Conservation (phyloP, 208 protist genomes). For the Leishmania mexicana region DNA sequence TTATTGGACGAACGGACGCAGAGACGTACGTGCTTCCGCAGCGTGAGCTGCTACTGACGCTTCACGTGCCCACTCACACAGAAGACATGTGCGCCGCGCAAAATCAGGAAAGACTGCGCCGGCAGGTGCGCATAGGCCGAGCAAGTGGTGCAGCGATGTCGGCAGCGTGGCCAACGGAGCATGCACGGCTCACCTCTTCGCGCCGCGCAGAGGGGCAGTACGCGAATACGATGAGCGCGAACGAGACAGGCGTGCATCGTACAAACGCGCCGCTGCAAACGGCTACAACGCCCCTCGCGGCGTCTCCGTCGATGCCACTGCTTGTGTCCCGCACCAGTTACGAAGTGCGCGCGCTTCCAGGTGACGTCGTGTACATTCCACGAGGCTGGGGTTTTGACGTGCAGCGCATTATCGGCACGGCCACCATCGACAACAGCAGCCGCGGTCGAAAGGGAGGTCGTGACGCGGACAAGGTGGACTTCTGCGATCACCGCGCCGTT, state of each 20-base stretch:
- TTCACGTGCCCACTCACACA: conserved; percentile 53
- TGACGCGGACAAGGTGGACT: not conserved
- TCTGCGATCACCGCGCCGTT: conserved; percentile 21
- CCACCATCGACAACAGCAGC: conserved; percentile 27
- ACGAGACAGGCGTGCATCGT: conserved; percentile 14
- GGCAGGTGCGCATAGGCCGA: conserved; percentile 45
- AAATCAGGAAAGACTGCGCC: conserved; percentile 51
- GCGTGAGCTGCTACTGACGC: conserved; percentile 71
- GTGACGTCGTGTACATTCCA: conserved; percentile 83
- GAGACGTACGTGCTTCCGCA: conserved; percentile 81
- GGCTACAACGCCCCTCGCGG: not conserved
- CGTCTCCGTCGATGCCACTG: not conserved
- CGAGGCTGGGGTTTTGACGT: conserved; percentile 64
- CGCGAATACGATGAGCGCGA: conserved; percentile 38
- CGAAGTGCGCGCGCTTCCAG: conserved; percentile 76
- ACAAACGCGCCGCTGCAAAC: not conserved
- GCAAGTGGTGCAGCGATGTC: conserved; percentile 17
- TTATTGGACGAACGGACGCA: conserved; percentile 56
- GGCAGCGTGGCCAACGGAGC: conserved; percentile 38
- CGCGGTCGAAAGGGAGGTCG: not conserved
- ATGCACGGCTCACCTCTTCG: conserved; percentile 33
- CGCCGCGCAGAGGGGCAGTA: conserved; percentile 36
- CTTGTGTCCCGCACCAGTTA: conserved; percentile 30
- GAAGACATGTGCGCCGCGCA: conserved; percentile 52
- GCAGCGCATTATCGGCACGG: conserved; percentile 61